Percentiles rank a stretch among this genome's conserved stretches.
These are phyloP conservation scores for Silene latifolia DNA, from an alignment of 148 eudicot genomes.

Conservation along the genomic window DNA sequence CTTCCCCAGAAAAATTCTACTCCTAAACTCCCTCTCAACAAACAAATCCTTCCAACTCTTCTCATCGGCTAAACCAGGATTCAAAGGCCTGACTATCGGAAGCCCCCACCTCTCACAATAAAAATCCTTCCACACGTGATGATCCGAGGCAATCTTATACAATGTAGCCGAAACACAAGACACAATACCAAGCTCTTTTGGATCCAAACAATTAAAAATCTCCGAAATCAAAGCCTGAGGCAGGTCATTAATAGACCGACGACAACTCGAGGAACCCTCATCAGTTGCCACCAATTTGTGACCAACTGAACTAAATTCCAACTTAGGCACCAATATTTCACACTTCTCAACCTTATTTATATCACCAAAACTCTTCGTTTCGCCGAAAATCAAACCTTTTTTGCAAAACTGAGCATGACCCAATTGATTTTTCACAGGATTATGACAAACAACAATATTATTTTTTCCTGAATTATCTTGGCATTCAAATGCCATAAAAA, in stretches of 20 bases:
- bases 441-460: slow-evolving; percentile 26
- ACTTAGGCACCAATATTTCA: slow-evolving; percentile 24
- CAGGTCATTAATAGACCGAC: slow-evolving; percentile 66
- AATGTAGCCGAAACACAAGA: slow-evolving; percentile 74
- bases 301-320: slow-evolving; percentile 26
- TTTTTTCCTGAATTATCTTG: slow-evolving; percentile 39
- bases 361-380: slow-evolving; percentile 17
- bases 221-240: slow-evolving; percentile 77
- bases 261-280: slow-evolving; percentile 30
- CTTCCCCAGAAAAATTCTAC: slow-evolving; percentile 71
- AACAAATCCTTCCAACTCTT: slow-evolving; percentile 91
- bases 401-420: slow-evolving; percentile 26
- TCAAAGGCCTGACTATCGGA: slow-evolving; percentile 41
- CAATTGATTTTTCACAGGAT: slow-evolving; percentile 30
- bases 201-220: slow-evolving; percentile 82
- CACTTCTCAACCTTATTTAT: slow-evolving; percentile 29
- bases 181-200: slow-evolving; percentile 84
- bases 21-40: slow-evolving; percentile 85
- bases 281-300: slow-evolving; percentile 24
- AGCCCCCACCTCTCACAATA: slow-evolving; percentile 94
- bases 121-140: slow-evolving; percentile 81
- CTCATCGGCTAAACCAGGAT: slow-evolving; percentile 43
- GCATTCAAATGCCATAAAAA: slow-evolving; percentile 97
- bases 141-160: slow-evolving; percentile 71
- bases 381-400: slow-evolving; percentile 8